Conservation (phyloP, 257 asterid genomes). For the Przewalskia tangutica region DNA sequence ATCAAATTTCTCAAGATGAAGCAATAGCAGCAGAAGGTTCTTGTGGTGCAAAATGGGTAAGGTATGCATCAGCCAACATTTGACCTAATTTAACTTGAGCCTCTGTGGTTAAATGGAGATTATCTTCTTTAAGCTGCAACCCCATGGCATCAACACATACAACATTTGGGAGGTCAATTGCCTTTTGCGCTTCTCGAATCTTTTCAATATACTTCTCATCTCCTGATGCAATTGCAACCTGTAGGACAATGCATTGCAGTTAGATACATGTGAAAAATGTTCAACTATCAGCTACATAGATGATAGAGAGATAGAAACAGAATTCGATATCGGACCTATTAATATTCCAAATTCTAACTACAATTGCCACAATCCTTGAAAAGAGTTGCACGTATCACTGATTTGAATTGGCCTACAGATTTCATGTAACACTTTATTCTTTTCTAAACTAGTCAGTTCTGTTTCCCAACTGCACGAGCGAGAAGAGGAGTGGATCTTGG, state of each 20-base stretch:
- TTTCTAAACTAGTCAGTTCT: not conserved
- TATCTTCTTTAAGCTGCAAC: slow-evolving; percentile 50
- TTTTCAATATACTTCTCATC: slow-evolving; percentile 29
- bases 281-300: not conserved
- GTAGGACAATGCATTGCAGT: not conserved
- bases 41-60: slow-evolving; percentile 22
- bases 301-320: not conserved
- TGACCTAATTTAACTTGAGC: slow-evolving; percentile 57
- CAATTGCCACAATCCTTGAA: not conserved
- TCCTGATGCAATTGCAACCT: slow-evolving; percentile 78
- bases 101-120: slow-evolving; percentile 61
- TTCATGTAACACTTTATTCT: not conserved
- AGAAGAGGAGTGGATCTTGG: not conserved
- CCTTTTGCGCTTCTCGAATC: slow-evolving; percentile 52
- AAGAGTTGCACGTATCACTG: not conserved
- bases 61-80: slow-evolving; percentile 45
- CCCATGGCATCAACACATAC: slow-evolving; percentile 61
- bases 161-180: slow-evolving; percentile 48
- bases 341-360: not conserved
- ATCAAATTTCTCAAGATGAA: not conserved
- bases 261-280: not conserved
- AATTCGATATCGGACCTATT: not conserved
- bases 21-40: slow-evolving; percentile 3
- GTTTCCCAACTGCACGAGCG: not conserved
- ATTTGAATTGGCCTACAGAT: not conserved